Evolutionary conservation across 1,284 basidiomycete species (phyloP).

Genomic region (Phylloporus sp.): DNA sequence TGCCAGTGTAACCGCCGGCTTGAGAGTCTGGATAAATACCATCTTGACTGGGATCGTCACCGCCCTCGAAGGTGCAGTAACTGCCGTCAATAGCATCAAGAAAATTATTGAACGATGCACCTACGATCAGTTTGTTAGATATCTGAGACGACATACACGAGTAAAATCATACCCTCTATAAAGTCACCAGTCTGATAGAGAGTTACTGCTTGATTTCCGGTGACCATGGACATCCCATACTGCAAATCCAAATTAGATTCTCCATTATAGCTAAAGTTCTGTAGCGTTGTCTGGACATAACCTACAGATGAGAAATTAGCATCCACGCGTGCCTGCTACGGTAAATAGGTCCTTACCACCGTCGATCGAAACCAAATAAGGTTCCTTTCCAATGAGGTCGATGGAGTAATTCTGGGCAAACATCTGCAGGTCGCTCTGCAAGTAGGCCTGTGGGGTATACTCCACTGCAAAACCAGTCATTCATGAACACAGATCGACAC

Average conservation of each 20-base stretch:
- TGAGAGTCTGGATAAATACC: conserved; percentile 47
- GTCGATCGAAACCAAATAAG: conserved; percentile 46
- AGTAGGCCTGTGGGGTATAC: conserved; percentile 50
- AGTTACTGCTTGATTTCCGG: conserved; percentile 40
- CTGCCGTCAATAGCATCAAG: conserved; percentile 52
- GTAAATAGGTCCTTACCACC: conserved; percentile 39
- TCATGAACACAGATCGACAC: not conserved
- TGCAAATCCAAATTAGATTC: conserved; percentile 56
- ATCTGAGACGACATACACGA: conserved; percentile 11
- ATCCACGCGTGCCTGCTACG: no score
- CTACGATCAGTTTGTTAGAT: conserved; percentile 22
- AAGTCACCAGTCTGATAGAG: conserved; percentile 50
- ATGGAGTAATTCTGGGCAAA: conserved; percentile 45
- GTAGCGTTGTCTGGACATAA: conserved; percentile 38
- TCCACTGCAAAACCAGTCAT: conserved; percentile 41
- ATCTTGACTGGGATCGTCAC: conserved; percentile 46
- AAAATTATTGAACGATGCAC: conserved; percentile 51
- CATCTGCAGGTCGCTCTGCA: conserved; percentile 48
- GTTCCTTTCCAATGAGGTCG: conserved; percentile 40
- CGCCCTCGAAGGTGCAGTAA: conserved; percentile 52
- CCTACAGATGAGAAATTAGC: conserved; percentile 18
- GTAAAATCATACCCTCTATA: no score
- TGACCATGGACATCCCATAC: conserved; percentile 47
- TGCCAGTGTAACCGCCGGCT: conserved; percentile 3
- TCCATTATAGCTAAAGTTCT: conserved; percentile 45